Percentiles rank a stretch among this genome's conserved stretches.
Evolutionary conservation across 1,284 basidiomycete species (phyloP).

Genomic region (Tausonia pullulans): DNA sequence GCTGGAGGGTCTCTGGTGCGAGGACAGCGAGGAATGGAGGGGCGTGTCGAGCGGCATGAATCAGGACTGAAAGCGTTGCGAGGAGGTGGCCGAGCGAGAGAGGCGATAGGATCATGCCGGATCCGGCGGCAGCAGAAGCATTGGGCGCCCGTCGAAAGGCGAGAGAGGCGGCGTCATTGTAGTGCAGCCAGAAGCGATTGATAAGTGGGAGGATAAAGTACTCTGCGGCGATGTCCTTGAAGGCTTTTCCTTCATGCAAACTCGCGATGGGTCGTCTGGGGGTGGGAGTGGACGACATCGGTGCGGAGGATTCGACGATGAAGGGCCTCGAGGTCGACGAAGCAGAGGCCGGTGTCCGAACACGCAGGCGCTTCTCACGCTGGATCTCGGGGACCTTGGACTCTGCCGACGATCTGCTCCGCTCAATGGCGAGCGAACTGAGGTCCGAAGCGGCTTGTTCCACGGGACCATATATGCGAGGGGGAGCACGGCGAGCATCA

Average conservation of each 20-base stretch:
- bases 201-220: constrained; percentile 77
- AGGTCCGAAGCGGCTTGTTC: constrained; percentile 21
- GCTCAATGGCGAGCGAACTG: constrained; percentile 24
- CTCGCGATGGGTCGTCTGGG: neutral
- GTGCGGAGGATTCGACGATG: neutral
- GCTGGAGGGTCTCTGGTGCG: constrained; percentile 66
- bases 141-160: constrained; percentile 41
- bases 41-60: constrained; percentile 67
- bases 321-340: neutral
- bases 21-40: constrained; percentile 66
- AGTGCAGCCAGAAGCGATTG: constrained; percentile 80
- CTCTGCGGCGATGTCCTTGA: constrained; percentile 68
- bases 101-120: constrained; percentile 66
- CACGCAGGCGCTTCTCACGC: constrained; percentile 47
- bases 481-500: constrained; percentile 21
- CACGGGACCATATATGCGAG: no score
- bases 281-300: neutral
- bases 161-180: constrained; percentile 59
- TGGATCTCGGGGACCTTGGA: constrained; percentile 44
- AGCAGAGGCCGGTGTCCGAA: constrained; percentile 39
- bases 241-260: constrained; percentile 28
- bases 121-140: constrained; percentile 37
- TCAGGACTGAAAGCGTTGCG: constrained; percentile 62
- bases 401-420: constrained; percentile 35
- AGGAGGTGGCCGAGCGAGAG: constrained; percentile 63